A percentile compares a stretch with the other conserved stretches of the same genome.
phyloP scores from a whole-genome alignment of 169 alveolate genomes.

The Babesia divergens region DNA sequence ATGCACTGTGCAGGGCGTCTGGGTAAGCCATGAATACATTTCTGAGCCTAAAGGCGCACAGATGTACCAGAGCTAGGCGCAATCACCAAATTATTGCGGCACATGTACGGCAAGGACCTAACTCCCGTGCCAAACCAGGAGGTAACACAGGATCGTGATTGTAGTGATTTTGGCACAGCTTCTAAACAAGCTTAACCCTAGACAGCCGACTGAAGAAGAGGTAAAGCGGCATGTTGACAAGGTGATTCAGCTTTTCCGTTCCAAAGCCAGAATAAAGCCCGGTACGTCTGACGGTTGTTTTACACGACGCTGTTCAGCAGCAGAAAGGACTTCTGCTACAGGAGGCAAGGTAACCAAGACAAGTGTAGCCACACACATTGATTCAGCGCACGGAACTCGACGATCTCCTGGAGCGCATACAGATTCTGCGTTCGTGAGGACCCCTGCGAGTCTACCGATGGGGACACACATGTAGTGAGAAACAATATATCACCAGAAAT shows the following conservation, averaged over 20 bases:
- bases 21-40: neutral
- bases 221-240: neutral
- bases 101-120: constrained; percentile 23
- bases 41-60: neutral
- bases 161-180: neutral
- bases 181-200: constrained; percentile 2
- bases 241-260: constrained; percentile 1
- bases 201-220: constrained; percentile 2
- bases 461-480: constrained; percentile 16
- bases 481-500: neutral
- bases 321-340: neutral
- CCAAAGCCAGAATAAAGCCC: neutral
- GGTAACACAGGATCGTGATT: neutral
- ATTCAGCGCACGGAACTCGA: constrained; percentile 23
- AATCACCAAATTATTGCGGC: neutral
- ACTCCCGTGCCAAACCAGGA: constrained; percentile 2
- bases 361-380: neutral
- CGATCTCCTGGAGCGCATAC: constrained; percentile 23
- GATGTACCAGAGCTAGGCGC: constrained; percentile 37
- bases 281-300: neutral
- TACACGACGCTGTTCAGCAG: neutral
- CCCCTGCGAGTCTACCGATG: constrained; percentile 8
- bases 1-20: constrained; percentile 6
- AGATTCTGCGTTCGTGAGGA: constrained; percentile 18
- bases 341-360: neutral